Conservation (phyloP, 805 yeast genomes). For the Henningerozyma blattae region DNA sequence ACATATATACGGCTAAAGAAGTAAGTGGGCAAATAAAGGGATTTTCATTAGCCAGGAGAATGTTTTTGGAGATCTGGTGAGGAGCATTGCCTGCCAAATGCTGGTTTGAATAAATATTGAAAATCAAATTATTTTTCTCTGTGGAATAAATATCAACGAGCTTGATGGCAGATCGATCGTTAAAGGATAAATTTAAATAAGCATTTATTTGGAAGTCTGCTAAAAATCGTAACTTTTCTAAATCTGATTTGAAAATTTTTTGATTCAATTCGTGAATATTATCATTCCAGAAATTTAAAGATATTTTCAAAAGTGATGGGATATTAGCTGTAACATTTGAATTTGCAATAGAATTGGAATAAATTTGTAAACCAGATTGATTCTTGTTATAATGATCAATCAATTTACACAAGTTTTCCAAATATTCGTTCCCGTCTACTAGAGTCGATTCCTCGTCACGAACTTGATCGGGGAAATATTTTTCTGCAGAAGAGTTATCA, state of each 20-base stretch:
- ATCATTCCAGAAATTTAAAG: conserved; percentile 22
- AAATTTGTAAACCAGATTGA: neutral
- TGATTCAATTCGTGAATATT: conserved; percentile 12
- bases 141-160: conserved; percentile 8
- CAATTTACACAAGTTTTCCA: conserved; percentile 11
- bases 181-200: conserved; percentile 13
- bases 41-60: too few species aligned
- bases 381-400: conserved; percentile 7
- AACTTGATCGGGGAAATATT: neutral
- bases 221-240: conserved; percentile 19
- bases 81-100: conserved; percentile 6
- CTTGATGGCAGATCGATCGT: conserved; percentile 15
- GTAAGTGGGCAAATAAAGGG: conserved; percentile 22
- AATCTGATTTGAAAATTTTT: conserved; percentile 17
- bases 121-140: neutral
- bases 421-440: conserved; percentile 10
- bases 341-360: neutral
- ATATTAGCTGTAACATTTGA: neutral
- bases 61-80: conserved; percentile 12
- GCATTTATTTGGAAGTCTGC: conserved; percentile 21
- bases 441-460: neutral
- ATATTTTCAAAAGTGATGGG: conserved; percentile 11
- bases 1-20: conserved; percentile 19
- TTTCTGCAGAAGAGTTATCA: neutral
- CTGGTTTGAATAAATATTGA: neutral